A percentile compares a stretch with the other conserved stretches of the same genome.
Conservation (phyloP, 148 eudicot species). For the Rhododendron mucronatum region DNA sequence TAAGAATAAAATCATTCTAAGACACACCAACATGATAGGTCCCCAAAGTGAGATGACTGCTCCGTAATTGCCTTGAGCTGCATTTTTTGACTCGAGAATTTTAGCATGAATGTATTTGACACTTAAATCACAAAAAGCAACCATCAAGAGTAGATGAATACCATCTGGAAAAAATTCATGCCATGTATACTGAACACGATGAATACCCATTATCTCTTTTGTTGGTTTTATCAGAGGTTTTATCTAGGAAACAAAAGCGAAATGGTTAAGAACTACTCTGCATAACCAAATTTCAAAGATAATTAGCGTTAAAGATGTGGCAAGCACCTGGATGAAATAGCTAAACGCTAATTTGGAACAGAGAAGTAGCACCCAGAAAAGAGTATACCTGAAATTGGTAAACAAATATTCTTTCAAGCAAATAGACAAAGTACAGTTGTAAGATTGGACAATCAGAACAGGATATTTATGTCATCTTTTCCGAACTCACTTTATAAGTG, state of each 20-base stretch:
- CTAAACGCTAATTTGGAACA: constrained; percentile 57
- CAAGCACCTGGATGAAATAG: constrained; percentile 48
- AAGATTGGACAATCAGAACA: neutral
- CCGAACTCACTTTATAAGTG: constrained; percentile 48
- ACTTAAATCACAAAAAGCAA: neutral
- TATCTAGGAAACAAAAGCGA: constrained; percentile 32
- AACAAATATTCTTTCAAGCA: neutral
- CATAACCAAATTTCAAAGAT: neutral
- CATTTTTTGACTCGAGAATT: constrained; percentile 2
- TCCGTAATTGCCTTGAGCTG: constrained; percentile 59
- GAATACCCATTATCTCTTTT: constrained; percentile 48
- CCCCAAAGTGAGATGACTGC: constrained; percentile 73
- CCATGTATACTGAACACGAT: constrained; percentile 34
- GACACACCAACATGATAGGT: constrained; percentile 56
- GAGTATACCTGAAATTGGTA: constrained; percentile 44
- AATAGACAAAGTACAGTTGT: neutral
- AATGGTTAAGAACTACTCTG: neutral
- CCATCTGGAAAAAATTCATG: constrained; percentile 72
- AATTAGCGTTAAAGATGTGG: neutral
- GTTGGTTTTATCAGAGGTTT: constrained; percentile 69
- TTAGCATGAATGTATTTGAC: neutral
- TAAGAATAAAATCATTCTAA: neutral
- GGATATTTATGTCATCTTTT: neutral
- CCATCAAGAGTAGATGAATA: constrained; percentile 8
- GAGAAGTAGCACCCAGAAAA: constrained; percentile 53